Evolutionary conservation across 2,329 filamentous ascomycete genomes (phyloP).

Genomic region (Colletotrichum tanaceti): DNA sequence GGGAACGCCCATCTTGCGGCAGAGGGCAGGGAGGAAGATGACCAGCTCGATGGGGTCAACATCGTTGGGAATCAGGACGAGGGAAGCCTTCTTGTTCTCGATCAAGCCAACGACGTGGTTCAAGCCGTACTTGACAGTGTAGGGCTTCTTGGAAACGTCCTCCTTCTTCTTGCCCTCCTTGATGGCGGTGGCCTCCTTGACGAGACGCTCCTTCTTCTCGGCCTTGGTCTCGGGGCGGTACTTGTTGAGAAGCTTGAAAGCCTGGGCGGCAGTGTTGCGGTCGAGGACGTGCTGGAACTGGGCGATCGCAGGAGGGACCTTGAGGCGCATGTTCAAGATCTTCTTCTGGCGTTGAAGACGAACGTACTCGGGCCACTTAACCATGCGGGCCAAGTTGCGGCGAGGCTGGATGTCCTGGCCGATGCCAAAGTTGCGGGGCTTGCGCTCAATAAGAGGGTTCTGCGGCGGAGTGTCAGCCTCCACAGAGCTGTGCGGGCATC

Average conservation of each 20-base stretch:
- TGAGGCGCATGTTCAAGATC: constrained; percentile 98
- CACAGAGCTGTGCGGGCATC: background rate
- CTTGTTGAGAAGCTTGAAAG: constrained; percentile 99
- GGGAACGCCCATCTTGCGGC: constrained; percentile 99
- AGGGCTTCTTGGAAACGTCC: constrained; percentile 99
- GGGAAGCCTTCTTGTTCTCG: constrained; percentile 99
- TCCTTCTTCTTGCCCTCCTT: constrained; percentile 99
- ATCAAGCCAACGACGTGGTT: constrained; percentile 98
- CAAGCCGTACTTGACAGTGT: constrained; percentile 98
- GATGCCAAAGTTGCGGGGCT: constrained; percentile 96
- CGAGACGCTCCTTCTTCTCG: constrained; percentile 99
- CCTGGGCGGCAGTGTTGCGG: constrained; percentile 95
- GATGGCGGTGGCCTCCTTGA: constrained; percentile 97
- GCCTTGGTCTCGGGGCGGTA: constrained; percentile 99
- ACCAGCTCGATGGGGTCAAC: constrained; percentile 99
- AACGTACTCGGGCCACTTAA: constrained; percentile 99
- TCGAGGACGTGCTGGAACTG: constrained; percentile 98
- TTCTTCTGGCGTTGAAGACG: constrained; percentile 94
- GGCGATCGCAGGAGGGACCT: constrained; percentile 96
- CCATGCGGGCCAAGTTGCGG: constrained; percentile 97
- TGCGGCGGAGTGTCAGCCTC: constrained; percentile 54
- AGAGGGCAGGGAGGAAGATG: constrained; percentile 98
- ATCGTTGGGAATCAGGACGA: constrained; percentile 99
- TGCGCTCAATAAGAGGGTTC: constrained; percentile 99
- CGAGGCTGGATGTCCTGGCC: constrained; percentile 98